Conservation (phyloP, 306 rosid species). For the Casuarina cunninghamiana region DNA sequence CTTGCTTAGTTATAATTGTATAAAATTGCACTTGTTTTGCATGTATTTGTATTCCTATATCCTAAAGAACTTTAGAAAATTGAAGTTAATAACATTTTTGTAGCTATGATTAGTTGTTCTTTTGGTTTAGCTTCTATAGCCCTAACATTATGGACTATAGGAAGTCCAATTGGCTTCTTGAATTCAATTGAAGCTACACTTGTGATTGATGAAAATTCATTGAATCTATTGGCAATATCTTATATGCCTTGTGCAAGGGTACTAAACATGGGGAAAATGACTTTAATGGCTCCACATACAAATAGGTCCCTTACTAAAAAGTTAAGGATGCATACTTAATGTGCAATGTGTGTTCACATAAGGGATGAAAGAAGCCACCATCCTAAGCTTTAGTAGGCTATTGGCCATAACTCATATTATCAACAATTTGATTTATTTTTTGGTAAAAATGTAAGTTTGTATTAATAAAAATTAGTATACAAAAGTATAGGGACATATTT, state of each 20-base stretch:
- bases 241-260: not conserved
- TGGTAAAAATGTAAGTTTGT: no score
- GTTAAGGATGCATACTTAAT: constrained; percentile 60
- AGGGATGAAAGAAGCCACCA: constrained; percentile 71
- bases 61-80: not conserved
- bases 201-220: not conserved
- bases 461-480: no score
- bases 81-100: not conserved
- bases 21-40: not conserved
- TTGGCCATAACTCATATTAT: constrained; percentile 69
- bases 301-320: not conserved
- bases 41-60: not conserved
- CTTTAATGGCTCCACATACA: not conserved
- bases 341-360: constrained; percentile 88
- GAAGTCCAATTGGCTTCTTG: not conserved
- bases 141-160: no score
- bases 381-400: constrained; percentile 61
- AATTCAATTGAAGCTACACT: not conserved
- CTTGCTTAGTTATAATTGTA: not conserved
- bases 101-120: not conserved
- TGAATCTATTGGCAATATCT: not conserved
- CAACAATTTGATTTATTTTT: constrained; percentile 45
- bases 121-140: not conserved
- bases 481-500: no score
- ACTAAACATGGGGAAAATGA: not conserved